phyloP scores from a whole-genome alignment of 2,329 filamentous ascomycete genomes.

The Penicillium italicum region DNA sequence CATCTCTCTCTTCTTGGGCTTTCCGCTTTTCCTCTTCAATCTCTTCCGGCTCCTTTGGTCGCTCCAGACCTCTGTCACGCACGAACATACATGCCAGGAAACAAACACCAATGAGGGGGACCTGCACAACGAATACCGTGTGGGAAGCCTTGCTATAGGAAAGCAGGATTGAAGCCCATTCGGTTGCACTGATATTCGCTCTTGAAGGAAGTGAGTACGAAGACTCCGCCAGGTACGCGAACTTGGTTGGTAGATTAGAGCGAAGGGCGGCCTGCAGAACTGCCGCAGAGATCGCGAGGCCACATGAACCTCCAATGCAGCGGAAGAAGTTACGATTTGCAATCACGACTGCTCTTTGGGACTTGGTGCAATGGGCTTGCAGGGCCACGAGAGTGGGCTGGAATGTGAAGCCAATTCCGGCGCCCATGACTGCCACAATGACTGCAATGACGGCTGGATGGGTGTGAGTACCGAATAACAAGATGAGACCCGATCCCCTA shows the following conservation, averaged over 20 bases:
- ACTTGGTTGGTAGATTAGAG: conserved; percentile 39
- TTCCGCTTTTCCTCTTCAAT: conserved; percentile 30
- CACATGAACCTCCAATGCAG: conserved; percentile 56
- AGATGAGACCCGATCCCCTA: conserved; percentile 51
- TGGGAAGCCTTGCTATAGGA: conserved; percentile 55
- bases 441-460: conserved; percentile 49
- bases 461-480: conserved; percentile 48
- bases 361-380: conserved; percentile 56
- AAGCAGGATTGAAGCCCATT: conserved; percentile 44
- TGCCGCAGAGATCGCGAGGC: conserved; percentile 56
- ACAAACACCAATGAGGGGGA: conserved; percentile 52
- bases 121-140: conserved; percentile 56
- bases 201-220: conserved; percentile 38
- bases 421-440: conserved; percentile 50
- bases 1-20: conserved; percentile 22
- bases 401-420: conserved; percentile 53
- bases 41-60: conserved; percentile 32
- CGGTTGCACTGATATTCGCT: conserved; percentile 28
- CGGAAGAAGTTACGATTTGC: conserved; percentile 62
- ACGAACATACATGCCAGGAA: conserved; percentile 52
- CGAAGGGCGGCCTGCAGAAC: conserved; percentile 43
- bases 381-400: conserved; percentile 56
- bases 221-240: conserved; percentile 39
- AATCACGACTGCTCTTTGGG: conserved; percentile 60
- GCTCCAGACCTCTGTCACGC: conserved; percentile 48